Conservation (phyloP, 768 basidiomycete species). For the Gyrodon lividus region DNA sequence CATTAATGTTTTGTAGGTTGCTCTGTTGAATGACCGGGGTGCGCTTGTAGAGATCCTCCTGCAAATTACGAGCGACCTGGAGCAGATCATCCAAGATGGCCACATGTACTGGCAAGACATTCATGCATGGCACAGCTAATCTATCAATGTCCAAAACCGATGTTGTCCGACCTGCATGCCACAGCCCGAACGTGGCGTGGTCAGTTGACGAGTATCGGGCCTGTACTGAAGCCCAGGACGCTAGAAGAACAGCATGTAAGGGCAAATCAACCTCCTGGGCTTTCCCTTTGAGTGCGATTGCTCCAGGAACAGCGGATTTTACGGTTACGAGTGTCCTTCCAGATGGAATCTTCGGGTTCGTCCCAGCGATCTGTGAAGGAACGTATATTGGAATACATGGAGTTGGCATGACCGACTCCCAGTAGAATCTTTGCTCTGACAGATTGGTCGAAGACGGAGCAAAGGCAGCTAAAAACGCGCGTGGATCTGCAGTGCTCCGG, state of each 20-base stretch:
- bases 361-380: slow-evolving; percentile 15
- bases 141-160: slow-evolving; percentile 33
- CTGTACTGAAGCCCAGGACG: slow-evolving; percentile 44
- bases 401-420: slow-evolving; percentile 34
- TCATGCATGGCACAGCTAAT: slow-evolving; percentile 46
- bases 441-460: slow-evolving; percentile 19
- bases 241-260: slow-evolving; percentile 41
- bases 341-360: background rate
- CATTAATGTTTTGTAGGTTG: slow-evolving; percentile 34
- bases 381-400: slow-evolving; percentile 28
- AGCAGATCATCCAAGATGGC: slow-evolving; percentile 18
- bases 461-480: slow-evolving; percentile 29
- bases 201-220: slow-evolving; percentile 26
- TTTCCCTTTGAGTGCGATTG: slow-evolving; percentile 44
- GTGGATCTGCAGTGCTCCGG: slow-evolving; percentile 22
- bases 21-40: slow-evolving; percentile 43
- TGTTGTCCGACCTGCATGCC: slow-evolving; percentile 46
- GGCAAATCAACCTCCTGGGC: slow-evolving; percentile 38
- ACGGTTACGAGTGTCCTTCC: slow-evolving; percentile 24
- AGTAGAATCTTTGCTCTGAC: slow-evolving; percentile 32
- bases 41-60: slow-evolving; percentile 36
- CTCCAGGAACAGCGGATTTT: slow-evolving; percentile 42
- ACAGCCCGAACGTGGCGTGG: slow-evolving; percentile 42
- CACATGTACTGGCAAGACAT: slow-evolving; percentile 41
- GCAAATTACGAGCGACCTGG: slow-evolving; percentile 33